phyloP scores from a whole-genome alignment of 2,329 filamentous ascomycete species.

The Clarireedia homoeocarpa region DNA sequence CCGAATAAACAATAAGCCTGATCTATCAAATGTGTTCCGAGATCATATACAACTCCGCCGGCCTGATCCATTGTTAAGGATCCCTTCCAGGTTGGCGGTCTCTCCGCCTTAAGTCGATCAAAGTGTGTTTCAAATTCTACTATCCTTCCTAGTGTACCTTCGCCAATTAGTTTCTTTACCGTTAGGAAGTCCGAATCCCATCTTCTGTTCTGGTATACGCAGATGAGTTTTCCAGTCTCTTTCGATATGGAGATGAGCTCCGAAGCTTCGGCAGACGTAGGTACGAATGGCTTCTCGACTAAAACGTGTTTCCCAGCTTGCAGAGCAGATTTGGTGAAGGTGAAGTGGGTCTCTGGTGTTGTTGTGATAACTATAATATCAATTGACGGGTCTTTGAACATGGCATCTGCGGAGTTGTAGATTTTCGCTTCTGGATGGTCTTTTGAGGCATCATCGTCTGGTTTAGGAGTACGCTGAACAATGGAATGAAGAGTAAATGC shows the following conservation, averaged over 20 bases:
- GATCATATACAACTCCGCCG: conserved; percentile 62
- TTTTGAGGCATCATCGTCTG: conserved; percentile 56
- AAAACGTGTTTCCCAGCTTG: conserved; percentile 69
- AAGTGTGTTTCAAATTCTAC: conserved; percentile 76
- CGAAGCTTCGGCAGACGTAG: conserved; percentile 59
- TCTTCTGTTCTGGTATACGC: conserved; percentile 46
- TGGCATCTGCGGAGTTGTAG: conserved; percentile 52
- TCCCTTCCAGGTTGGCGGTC: conserved; percentile 60
- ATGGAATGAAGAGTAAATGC: conserved; percentile 64
- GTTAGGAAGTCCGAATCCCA: conserved; percentile 75
- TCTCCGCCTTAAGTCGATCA: conserved; percentile 60
- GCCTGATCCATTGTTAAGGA: conserved; percentile 49
- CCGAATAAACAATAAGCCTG: conserved; percentile 67
- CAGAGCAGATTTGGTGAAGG: conserved; percentile 55
- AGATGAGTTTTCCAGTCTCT: conserved; percentile 33
- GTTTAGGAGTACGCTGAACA: conserved; percentile 63
- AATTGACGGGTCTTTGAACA: conserved; percentile 58
- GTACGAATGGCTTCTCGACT: conserved; percentile 78
- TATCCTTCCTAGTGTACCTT: conserved; percentile 58
- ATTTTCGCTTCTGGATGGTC: conserved; percentile 60
- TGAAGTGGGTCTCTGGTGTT: conserved; percentile 63
- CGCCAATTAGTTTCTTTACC: conserved; percentile 51
- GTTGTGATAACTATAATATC: conserved; percentile 66
- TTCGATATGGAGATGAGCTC: conserved; percentile 41
- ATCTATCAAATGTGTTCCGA: conserved; percentile 70